Percentiles rank a stretch among this genome's conserved stretches.
phyloP scores from a whole-genome alignment of 2,329 filamentous ascomycete genomes.

The Fusarium pilosicola region DNA sequence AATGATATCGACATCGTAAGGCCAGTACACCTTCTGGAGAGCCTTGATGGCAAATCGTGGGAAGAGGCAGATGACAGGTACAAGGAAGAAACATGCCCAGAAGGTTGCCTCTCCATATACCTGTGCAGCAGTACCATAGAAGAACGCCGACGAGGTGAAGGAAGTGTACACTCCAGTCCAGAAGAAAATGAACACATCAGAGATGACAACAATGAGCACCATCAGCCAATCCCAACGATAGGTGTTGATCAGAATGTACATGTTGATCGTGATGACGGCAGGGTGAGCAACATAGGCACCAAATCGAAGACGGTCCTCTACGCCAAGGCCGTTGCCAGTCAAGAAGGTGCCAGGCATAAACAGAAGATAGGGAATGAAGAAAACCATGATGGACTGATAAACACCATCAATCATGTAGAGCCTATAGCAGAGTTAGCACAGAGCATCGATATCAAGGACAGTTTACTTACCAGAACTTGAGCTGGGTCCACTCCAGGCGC shows the following conservation, averaged over 20 bases:
- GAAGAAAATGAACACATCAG: constrained; percentile 88
- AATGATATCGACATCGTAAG: constrained; percentile 93
- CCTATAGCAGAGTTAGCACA: constrained; percentile 57
- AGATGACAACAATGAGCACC: constrained; percentile 81
- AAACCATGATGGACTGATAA: constrained; percentile 93
- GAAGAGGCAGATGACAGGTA: constrained; percentile 82
- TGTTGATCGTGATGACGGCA: constrained; percentile 87
- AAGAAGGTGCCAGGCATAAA: constrained; percentile 76
- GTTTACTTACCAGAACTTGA: constrained; percentile 87
- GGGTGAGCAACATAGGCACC: constrained; percentile 88
- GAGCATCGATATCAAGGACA: neutral
- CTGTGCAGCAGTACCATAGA: constrained; percentile 82
- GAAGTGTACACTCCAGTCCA: constrained; percentile 90
- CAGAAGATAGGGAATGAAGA: constrained; percentile 90
- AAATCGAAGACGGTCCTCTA: constrained; percentile 84
- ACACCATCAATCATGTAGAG: constrained; percentile 93
- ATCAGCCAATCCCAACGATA: constrained; percentile 99
- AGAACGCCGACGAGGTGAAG: constrained; percentile 58
- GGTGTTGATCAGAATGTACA: constrained; percentile 94
- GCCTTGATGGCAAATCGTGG: constrained; percentile 89
- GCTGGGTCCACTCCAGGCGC: constrained; percentile 93
- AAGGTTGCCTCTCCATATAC: constrained; percentile 85
- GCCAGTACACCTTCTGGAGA: constrained; percentile 92
- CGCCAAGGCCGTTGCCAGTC: constrained; percentile 75
- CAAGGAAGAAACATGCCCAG: constrained; percentile 85